phyloP scores from a whole-genome alignment of 176 grass and related monocot species.

The Rhynchospora breviuscula region DNA sequence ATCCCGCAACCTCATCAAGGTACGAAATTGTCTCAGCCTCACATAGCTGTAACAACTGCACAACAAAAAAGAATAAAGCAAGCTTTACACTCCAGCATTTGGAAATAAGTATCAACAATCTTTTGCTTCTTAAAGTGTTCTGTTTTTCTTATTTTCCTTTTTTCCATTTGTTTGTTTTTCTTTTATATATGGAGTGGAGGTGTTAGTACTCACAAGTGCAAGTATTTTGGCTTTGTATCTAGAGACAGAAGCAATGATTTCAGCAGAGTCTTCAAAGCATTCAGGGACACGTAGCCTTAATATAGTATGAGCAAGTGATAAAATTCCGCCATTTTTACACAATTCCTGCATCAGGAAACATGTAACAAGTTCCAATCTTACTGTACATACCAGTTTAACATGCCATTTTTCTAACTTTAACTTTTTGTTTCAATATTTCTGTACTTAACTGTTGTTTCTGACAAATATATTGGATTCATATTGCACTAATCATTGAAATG shows the following conservation, averaged over 20 bases:
- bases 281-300: constrained; percentile 68
- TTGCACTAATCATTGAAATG: background rate
- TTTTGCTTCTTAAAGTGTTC: background rate
- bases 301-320: constrained; percentile 60
- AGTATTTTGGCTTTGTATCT: constrained; percentile 86
- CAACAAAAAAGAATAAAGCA: constrained; percentile 23
- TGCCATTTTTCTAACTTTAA: background rate
- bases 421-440: background rate
- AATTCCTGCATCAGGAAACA: constrained; percentile 53
- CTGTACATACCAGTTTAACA: background rate
- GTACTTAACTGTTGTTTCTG: background rate
- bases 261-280: constrained; percentile 58
- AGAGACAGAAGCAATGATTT: constrained; percentile 62
- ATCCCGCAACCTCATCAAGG: constrained; percentile 92
- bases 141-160: background rate
- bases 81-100: background rate
- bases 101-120: background rate
- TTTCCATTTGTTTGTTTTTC: background rate
- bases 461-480: background rate
- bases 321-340: constrained; percentile 83
- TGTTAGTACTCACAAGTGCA: constrained; percentile 64
- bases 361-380: background rate
- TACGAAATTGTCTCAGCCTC: constrained; percentile 94
- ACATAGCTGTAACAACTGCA: constrained; percentile 88
- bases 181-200: background rate